Evolutionary conservation across 163 green algal genomes (phyloP), one percentile per base, ranked within the genome.

Genomic region (Chlamydomonas reinhardtii): DNA sequence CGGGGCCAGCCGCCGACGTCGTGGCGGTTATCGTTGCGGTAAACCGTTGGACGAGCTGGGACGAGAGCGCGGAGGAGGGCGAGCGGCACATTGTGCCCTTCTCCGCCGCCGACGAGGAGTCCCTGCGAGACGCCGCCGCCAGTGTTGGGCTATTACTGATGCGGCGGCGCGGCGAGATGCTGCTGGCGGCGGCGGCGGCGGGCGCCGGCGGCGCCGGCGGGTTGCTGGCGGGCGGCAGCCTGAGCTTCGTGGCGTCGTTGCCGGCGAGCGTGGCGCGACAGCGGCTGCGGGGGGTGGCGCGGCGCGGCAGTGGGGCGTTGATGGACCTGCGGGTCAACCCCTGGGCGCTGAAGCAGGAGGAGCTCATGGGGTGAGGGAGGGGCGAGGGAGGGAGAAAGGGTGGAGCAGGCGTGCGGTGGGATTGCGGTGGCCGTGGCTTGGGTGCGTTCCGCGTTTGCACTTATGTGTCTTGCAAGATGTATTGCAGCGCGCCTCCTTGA

Each of bases 21-120:
- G 64, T 86, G 15, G 80, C 80, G 17, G 69, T 86, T 4, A n/a
- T 86, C 9, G 80, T 86, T 1, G 72, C 72, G 16, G 69, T 86
- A 35, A 86, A 86, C 80, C 52, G 80, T 14, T 86, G 80, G 80
- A 79, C 70, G 25, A 15, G 37, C 54, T 86, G 80, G 80, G 37
- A 62, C 43, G 56, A 86, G 69, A 71, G 56, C 34, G 80, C 66
- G n/a, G 80, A 78, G 70, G 80, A 86, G 56, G 79, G 68, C 32
- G 70, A 86, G 56, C 80, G 80, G 12, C 70, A 71, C 69, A 86
- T 86, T 34, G 80, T 79, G 80, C 69, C 80, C 25, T 86, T 86
- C 70, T n/a, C n/a, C 20, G 34, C 69, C 19, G 80, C 34, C 17
- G 80, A 86, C 69, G 80, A 86, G 35, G 69, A 32, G 20, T 29